Evolutionary conservation across 148 eudicot genomes (phyloP).

Genomic region (Persicaria tinctoria): DNA sequence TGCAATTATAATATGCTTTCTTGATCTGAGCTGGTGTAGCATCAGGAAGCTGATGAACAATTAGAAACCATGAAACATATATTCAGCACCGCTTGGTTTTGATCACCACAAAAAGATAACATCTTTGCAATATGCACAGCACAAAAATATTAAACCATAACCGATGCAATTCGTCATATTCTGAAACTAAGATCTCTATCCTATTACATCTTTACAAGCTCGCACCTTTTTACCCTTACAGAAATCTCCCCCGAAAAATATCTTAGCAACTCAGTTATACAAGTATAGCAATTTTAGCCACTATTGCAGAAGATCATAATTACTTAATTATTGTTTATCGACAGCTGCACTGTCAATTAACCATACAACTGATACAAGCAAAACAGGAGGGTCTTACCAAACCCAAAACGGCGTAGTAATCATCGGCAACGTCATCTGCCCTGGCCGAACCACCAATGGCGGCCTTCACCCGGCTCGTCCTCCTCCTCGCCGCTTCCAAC

Average conservation of each 20-base stretch:
- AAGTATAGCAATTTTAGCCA: neutral
- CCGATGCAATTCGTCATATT: too few species aligned
- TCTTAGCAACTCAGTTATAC: neutral
- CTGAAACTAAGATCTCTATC: too few species aligned
- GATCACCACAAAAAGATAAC: neutral
- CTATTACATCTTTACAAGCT: too few species aligned
- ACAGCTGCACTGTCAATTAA: neutral
- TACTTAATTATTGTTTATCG: neutral
- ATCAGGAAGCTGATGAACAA: slow-evolving; percentile 41
- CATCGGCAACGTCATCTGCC: slow-evolving; percentile 50
- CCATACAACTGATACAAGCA: neutral
- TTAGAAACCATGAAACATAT: neutral
- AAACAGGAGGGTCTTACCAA: slow-evolving; percentile 42
- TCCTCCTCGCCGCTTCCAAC: slow-evolving; percentile 26
- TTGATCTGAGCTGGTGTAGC: slow-evolving; percentile 88
- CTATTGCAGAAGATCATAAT: neutral
- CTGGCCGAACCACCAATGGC: slow-evolving; percentile 30
- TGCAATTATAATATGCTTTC: slow-evolving; percentile 93
- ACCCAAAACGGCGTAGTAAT: slow-evolving; percentile 85
- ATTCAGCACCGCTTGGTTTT: neutral
- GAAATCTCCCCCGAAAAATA: neutral
- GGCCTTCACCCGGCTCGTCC: slow-evolving; percentile 38
- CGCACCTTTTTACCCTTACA: neutral
- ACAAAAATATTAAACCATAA: too few species aligned
- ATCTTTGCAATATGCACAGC: too few species aligned